Conservation (phyloP, 208 protist genomes). For the Novymonas esmeraldas region DNA sequence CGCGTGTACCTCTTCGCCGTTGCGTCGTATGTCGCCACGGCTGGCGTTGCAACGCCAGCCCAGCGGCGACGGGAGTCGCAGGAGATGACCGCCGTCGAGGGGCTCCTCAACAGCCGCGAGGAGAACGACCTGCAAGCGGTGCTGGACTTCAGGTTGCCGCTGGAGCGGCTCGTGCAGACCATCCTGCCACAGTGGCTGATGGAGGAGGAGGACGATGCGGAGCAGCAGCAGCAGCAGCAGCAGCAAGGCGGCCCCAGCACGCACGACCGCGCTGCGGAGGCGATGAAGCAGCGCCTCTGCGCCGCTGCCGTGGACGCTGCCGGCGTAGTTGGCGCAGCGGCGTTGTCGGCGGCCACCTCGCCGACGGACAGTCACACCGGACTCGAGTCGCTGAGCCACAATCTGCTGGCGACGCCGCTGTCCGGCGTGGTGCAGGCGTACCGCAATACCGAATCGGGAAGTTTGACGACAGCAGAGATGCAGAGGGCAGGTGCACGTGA, state of each 20-base stretch:
- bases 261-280: too few species aligned
- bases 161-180: constrained; percentile 1
- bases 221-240: neutral
- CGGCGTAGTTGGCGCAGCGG: constrained; percentile 12
- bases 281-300: constrained; percentile 19
- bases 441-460: neutral
- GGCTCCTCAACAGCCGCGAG: too few species aligned
- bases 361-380: too few species aligned
- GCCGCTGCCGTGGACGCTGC: constrained; percentile 27
- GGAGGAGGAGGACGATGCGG: neutral
- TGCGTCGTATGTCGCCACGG: constrained; percentile 20
- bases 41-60: neutral
- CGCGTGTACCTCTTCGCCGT: constrained; percentile 32
- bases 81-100: neutral
- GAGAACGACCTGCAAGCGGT: constrained; percentile 1
- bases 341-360: neutral
- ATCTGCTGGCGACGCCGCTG: constrained; percentile 1
- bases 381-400: neutral
- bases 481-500: neutral
- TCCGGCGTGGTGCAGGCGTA: neutral
- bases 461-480: neutral
- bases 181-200: constrained; percentile 27
- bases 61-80: neutral
- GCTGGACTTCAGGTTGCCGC: constrained; percentile 11
- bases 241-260: too few species aligned